phyloP scores from a whole-genome alignment of 139 green algal species.

The Chlorokybus atmophyticus region DNA sequence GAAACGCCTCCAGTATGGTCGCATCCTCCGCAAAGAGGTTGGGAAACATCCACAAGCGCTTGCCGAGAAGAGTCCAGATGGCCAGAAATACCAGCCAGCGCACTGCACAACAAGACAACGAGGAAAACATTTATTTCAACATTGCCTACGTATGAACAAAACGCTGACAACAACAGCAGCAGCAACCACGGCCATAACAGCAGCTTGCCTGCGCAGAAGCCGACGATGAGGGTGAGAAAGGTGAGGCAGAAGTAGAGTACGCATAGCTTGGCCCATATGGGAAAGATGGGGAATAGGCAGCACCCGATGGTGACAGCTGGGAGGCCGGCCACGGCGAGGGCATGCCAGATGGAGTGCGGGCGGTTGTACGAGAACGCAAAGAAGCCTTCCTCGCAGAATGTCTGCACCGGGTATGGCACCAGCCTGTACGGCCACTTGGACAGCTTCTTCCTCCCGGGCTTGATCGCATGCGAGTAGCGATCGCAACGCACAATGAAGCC shows the following conservation, averaged over 20 bases:
- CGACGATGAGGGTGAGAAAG: neutral
- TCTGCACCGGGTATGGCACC: too few relatives aligned
- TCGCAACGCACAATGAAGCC: too few relatives aligned
- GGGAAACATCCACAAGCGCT: conserved; percentile 2
- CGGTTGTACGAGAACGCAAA: too few relatives aligned
- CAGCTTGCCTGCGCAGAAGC: neutral
- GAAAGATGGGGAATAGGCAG: conserved; percentile 1
- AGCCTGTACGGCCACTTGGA: neutral
- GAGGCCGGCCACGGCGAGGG: neutral
- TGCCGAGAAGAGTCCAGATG: neutral
- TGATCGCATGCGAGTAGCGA: too few relatives aligned
- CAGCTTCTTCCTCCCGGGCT: conserved; percentile 5
- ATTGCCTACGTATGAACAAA: too few relatives aligned
- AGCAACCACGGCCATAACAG: too few relatives aligned
- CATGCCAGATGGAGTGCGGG: neutral
- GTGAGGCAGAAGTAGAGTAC: conserved; percentile 4
- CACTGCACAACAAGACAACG: too few relatives aligned
- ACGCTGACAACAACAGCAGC: too few relatives aligned
- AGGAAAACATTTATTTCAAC: too few relatives aligned
- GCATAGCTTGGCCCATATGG: neutral
- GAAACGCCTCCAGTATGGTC: neutral
- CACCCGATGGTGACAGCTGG: neutral
- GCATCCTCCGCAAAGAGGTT: neutral
- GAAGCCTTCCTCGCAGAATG: too few relatives aligned
- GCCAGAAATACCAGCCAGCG: neutral